Base-by-base conservation (phyloP, 441 rosid genomes). In the Aquilaria agallochum region DNA sequence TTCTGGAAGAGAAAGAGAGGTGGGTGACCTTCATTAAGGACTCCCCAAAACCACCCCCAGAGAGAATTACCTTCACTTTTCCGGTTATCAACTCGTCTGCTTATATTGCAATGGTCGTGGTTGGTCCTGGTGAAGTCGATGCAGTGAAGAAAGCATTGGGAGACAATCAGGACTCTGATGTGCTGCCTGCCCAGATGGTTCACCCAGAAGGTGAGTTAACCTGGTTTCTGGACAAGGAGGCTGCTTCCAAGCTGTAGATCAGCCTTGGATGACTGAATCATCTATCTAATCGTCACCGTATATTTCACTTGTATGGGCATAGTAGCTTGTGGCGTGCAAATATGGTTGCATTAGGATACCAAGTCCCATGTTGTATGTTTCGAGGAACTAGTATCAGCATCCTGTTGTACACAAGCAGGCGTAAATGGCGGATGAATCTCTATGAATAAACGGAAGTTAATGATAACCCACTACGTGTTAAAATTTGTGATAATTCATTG, bases 151-250 rank as follows among this genome's bases (percentile, higher is more conserved):
- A 70, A 56, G 91, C 93, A 13, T 54, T 88, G 59, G 86, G 80
- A 40, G 62, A 63, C 56, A 13, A 59, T 51, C 75, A 71, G 45
- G 76, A 69, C 62, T 53, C 84, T 0, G 74, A 75, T 32, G n/a
- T 20, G 46, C 65, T 85, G 53, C 93, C 96, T 14, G 93, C 77
- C n/a, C 81, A 82, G 65, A 75, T 75, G 64, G 93, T 89, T 57
- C 64, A 75, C 1, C 85, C 97, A 8, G 93, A 90, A 70, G 88
- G 76, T 10, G 88, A 90, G 68, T 58, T 88, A 10, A 76, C 82
- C 73, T 93, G 95, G 97, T 88, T 90, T 77, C 71, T 90, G 70
- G 97, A 93, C 82, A 87, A 88, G 71, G 82, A 64, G 48, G 95
- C 97, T 0, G 83, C 81, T 69, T 88, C 94, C 5, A 86, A 89